Base-by-base conservation (phyloP, 441 rosid species). In the Populus hybrid region DNA sequence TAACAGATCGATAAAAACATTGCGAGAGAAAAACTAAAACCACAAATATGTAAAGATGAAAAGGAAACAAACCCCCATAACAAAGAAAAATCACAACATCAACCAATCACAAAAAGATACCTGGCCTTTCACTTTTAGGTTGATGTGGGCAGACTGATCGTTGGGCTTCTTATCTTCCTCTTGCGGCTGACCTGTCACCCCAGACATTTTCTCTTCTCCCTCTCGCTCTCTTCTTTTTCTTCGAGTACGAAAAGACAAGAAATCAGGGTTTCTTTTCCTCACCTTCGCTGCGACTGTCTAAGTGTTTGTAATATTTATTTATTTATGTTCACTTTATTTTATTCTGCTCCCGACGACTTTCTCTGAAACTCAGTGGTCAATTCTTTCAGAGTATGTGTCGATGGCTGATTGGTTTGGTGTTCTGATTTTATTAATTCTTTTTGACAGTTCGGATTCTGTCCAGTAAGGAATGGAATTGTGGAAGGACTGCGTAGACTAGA, bases 41-140 rank as follows among this genome's bases (percentile, higher is more conserved):
- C 66, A 3, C 1, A 53, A 20, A 20, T n/a, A 72, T 23, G 31
- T 2, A 64, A 10, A 8, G 4, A 4, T 1, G 1, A 64, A 24
- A 9, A 2, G 20, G 67, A 64, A 63, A 42, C 14, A 6, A 4
- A 23, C 12, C 16, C 26, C 2, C 2, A 72, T 69, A 20, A 38
- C 20, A 11, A 7, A 26, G 16, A 11, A 7, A 2, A 40, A 36
- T 31, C 26, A 38, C 45, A 2, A 6, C 63, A 56, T 20, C 0
- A 61, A 61, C 11, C 65, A 61, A 21, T 9, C 11, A 21, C 65
- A n/a, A 70, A 40, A 8, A 31, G 70, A 70, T n/a, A 91, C 98
- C 95, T 94, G 98, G 29, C 97, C 97, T 86, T 94, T 94, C 76
- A 94, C 98, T 78, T 94, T 94, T 72, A 92, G 97, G 64, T 94